These are phyloP conservation scores for Neonectria faginata DNA, from an alignment of 2,329 filamentous ascomycete genomes.

Conservation along the genomic window DNA sequence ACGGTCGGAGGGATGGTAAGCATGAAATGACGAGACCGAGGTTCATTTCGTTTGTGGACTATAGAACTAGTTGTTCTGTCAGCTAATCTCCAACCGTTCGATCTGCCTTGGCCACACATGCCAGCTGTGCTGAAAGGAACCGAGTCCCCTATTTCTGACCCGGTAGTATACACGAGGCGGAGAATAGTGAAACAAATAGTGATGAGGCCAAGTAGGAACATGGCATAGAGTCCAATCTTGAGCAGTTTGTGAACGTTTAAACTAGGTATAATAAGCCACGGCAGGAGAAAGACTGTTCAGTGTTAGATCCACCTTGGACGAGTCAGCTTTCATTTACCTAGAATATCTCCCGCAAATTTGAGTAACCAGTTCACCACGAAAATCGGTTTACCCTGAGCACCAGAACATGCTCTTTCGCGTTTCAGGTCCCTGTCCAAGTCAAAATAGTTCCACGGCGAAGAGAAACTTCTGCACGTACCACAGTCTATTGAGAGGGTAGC, in stretches of 20 bases:
- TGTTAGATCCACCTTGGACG: background rate
- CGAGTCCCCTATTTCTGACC: background rate
- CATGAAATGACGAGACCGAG: conserved; percentile 1
- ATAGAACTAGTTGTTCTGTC: background rate
- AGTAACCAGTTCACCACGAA: background rate
- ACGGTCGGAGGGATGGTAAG: conserved; percentile 1
- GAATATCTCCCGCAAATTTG: background rate
- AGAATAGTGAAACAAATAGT: background rate
- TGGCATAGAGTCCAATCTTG: background rate
- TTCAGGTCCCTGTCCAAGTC: background rate
- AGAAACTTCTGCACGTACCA: background rate
- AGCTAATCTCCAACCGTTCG: background rate
- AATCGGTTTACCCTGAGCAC: background rate
- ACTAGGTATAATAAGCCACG: conserved; percentile 1
- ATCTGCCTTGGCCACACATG: background rate
- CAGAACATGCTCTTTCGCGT: background rate
- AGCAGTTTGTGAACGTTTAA: background rate
- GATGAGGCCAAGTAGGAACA: background rate
- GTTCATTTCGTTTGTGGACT: background rate
- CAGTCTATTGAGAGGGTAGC: background rate
- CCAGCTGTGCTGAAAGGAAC: conserved; percentile 5
- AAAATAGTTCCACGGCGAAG: background rate
- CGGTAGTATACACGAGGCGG: background rate
- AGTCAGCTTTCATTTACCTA: background rate
- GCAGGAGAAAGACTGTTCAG: conserved; percentile 3